Evolutionary conservation across 805 yeast species (phyloP).

Genomic region (Debaryomyces castellii): DNA sequence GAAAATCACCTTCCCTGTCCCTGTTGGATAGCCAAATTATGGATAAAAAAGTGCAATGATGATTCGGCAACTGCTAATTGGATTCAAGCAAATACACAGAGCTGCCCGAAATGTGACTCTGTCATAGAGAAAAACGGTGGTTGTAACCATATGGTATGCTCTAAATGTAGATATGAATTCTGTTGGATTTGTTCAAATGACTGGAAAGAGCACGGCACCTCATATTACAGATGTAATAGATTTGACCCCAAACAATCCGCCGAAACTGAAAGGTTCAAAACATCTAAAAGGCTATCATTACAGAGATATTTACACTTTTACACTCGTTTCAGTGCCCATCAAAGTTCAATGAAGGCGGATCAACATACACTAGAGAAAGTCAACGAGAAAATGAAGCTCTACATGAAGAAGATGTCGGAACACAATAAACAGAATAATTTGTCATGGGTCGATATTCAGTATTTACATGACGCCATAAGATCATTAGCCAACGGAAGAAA

Average conservation of each 20-base stretch:
- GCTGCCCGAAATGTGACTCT: conserved; percentile 79
- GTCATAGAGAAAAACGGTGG: conserved; percentile 94
- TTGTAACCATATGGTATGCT: conserved; percentile 93
- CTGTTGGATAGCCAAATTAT: conserved; percentile 62
- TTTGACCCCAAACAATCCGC: conserved; percentile 42
- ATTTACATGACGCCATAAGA: conserved; percentile 69
- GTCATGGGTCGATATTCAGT: conserved; percentile 89
- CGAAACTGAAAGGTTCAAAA: conserved; percentile 39
- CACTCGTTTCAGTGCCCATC: conserved; percentile 72
- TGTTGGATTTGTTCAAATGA: conserved; percentile 89
- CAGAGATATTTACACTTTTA: conserved; percentile 74
- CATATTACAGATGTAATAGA: conserved; percentile 66
- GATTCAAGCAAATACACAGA: conserved; percentile 81
- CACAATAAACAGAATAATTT: conserved; percentile 22
- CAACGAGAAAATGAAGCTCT: conserved; percentile 57
- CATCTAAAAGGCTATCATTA: conserved; percentile 47
- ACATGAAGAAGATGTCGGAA: conserved; percentile 58
- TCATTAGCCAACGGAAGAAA: conserved; percentile 67
- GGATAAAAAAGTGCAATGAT: conserved; percentile 80
- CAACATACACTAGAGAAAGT: conserved; percentile 59
- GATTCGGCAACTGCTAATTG: conserved; percentile 88
- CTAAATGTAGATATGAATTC: conserved; percentile 72
- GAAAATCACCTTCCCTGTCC: conserved; percentile 87
- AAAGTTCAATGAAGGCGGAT: conserved; percentile 73
- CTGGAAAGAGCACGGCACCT: conserved; percentile 70